Evolutionary conservation across 2,329 filamentous ascomycete genomes (phyloP), one percentile per base, ranked within the genome.

Genomic region (Metarhizium anisopliae): DNA sequence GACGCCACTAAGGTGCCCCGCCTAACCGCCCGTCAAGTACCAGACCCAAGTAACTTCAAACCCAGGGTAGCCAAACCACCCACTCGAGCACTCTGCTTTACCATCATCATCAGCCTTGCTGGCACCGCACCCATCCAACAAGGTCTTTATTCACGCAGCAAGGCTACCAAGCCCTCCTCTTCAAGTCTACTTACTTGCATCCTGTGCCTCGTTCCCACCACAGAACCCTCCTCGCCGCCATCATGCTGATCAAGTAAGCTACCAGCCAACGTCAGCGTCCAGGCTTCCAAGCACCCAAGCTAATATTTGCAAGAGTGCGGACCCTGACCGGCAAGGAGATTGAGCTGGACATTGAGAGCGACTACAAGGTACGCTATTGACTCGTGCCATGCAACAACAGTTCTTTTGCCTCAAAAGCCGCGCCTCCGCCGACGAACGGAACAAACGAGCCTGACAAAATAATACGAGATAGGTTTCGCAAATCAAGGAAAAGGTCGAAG

Each of bases 291-390:
- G 45, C 35, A 30, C 20, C 10, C 29, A 50, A 50, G 45, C 35
- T 42, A 50, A 32, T 18, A 16, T 13, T 29, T 14, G 25, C 10
- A 65, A 99, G 93, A 81, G 93, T 99, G 70, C 89, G 94, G 70
- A 99, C 94, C 60, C 85, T 99, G 61, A 97, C 94, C 61, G 94
- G 94, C 69, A 97, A 97, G 80, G 91, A 99, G 77, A 97, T 97
- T 72, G 93, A 97, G 80, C 85, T 99, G 66, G 92, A 97, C 69
- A 95, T 99, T 70, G 94, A 97, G 78, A 80, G 84, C 54, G 86
- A 90, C 68, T 95, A 95, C 81, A 96, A 92, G 82, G 92, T 95
- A 74, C 64, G 68, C 53, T n/a, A 16, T 36, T 45, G 32, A 42
- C 50, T 42, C 32, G 32, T 11, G 14, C 50, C 8, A 47, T 30